phyloP scores from a whole-genome alignment of 257 asterid species.

The Plectranthus barbatus region DNA sequence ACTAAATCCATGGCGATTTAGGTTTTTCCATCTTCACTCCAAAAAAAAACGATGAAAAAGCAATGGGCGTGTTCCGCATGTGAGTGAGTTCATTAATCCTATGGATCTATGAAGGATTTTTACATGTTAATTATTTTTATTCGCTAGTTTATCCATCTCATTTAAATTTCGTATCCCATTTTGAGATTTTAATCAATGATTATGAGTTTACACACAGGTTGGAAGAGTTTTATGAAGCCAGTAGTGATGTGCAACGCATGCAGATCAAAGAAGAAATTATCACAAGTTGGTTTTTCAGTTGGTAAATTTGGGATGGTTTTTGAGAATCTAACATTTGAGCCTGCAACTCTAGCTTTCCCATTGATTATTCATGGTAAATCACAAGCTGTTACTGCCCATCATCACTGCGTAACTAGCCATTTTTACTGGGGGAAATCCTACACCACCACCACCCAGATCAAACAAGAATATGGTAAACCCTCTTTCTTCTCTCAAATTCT shows the following conservation, averaged over 20 bases:
- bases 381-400: no score
- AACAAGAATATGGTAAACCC: slow-evolving; percentile 14
- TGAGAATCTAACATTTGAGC: slow-evolving; percentile 17
- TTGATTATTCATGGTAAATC: not conserved
- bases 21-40: not conserved
- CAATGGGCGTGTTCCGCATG: slow-evolving; percentile 29
- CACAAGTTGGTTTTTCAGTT: not conserved
- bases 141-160: no score
- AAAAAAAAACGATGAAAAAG: slow-evolving; percentile 25
- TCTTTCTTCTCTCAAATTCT: not conserved
- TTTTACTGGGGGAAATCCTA: not conserved
- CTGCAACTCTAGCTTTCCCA: not conserved
- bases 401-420: no score
- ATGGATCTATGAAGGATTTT: no score
- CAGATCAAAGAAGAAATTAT: slow-evolving; percentile 4
- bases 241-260: slow-evolving; percentile 22
- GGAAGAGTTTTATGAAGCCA: no score
- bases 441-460: slow-evolving; percentile 4
- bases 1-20: not conserved
- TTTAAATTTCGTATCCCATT: no score
- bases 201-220: no score
- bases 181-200: no score
- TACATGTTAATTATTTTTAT: no score
- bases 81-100: slow-evolving; percentile 10
- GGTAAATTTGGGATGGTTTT: slow-evolving; percentile 13